These are phyloP conservation scores for Pleurotus djamor DNA, from an alignment of 768 basidiomycete species.

Conservation along the genomic window DNA sequence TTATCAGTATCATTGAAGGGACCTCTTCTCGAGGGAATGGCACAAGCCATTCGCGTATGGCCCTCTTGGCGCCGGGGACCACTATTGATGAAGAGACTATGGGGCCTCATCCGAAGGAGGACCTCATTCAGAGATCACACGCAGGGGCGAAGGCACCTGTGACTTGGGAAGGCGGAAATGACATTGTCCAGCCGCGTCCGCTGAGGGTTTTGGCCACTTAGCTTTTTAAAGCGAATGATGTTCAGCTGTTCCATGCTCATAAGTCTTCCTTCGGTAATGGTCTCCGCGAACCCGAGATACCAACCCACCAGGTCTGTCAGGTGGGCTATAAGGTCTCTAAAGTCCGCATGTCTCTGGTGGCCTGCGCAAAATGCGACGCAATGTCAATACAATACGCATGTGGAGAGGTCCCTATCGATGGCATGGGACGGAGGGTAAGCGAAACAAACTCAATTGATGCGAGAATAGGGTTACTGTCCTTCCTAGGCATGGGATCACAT, in stretches of 20 bases:
- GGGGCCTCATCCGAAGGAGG: too few species aligned
- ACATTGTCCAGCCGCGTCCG: not conserved
- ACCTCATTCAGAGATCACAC: not conserved
- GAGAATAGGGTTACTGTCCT: not conserved
- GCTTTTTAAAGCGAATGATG: not conserved
- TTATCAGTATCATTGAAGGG: slow-evolving; percentile 5
- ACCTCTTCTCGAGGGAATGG: not conserved
- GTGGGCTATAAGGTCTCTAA: not conserved
- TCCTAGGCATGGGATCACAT: not conserved
- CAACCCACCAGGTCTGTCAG: not conserved
- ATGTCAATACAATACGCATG: not conserved
- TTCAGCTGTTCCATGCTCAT: not conserved
- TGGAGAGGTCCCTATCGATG: not conserved
- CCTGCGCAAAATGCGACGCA: too few species aligned
- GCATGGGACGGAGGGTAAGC: not conserved
- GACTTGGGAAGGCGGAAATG: not conserved
- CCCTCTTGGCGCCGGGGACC: not conserved
- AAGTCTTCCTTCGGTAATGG: not conserved
- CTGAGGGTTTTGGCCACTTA: not conserved
- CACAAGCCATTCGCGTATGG: not conserved
- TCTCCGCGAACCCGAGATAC: not conserved
- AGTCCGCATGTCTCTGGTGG: not conserved
- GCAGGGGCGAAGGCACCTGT: not conserved
- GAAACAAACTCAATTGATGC: not conserved
- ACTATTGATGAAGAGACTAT: not conserved